phyloP scores from a whole-genome alignment of 2,329 filamentous ascomycete species.

The Alternaria alternata region DNA sequence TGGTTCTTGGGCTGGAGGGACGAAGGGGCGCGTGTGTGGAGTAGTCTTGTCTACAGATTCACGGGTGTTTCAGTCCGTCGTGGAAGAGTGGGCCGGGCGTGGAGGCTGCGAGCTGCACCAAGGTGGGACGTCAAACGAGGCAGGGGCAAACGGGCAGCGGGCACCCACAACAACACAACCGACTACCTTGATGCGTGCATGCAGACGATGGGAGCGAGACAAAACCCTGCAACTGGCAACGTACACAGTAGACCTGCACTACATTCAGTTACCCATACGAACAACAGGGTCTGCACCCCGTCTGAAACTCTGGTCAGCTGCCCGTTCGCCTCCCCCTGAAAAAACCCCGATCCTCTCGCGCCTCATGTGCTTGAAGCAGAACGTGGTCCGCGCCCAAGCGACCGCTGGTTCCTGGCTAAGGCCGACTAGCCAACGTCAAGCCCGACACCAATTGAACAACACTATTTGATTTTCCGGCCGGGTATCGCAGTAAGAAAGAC shows the following conservation, averaged over 20 bases:
- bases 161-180: background rate
- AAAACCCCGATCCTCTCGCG: conserved; percentile 4
- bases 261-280: too few species aligned
- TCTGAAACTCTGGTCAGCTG: conserved; percentile 27
- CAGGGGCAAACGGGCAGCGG: conserved; percentile 6
- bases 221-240: background rate
- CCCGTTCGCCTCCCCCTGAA: conserved; percentile 19
- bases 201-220: background rate
- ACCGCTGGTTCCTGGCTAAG: conserved; percentile 22
- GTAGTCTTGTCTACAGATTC: background rate
- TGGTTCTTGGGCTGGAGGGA: background rate
- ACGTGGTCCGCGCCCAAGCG: conserved; percentile 12
- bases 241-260: background rate
- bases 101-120: background rate
- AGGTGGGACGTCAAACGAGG: conserved; percentile 7
- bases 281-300: background rate
- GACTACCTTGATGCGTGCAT: background rate
- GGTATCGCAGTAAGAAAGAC: too few species aligned
- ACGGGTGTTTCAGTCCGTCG: background rate
- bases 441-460: background rate
- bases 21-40: background rate
- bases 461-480: background rate
- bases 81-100: background rate
- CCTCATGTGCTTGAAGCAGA: conserved; percentile 8
- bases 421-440: conserved; percentile 9